Conservation (phyloP, 2,329 filamentous ascomycete genomes). For the Dendrostoma leiphaemia region DNA sequence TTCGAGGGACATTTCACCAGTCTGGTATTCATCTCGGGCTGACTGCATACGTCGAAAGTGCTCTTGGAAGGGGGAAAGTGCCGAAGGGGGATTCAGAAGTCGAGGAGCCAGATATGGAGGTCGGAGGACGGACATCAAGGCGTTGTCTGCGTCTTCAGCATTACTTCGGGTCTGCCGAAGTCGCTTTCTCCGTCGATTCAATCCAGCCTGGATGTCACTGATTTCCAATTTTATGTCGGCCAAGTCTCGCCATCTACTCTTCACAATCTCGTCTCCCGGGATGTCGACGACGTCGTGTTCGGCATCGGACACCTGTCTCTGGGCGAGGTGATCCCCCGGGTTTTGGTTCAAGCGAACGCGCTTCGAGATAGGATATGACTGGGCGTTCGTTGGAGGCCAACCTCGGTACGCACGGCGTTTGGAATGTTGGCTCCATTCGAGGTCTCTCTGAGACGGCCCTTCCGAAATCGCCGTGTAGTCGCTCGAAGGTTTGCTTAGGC, state of each 20-base stretch:
- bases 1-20: conserved; percentile 32
- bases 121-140: conserved; percentile 14
- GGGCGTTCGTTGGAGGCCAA: not conserved
- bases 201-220: not conserved
- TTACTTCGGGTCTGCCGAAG: not conserved
- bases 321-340: not conserved
- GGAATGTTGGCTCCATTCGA: not conserved
- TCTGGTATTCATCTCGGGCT: conserved; percentile 5
- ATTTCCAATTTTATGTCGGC: conserved; percentile 26
- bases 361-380: not conserved
- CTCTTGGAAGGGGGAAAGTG: not conserved
- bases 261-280: not conserved
- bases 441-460: not conserved
- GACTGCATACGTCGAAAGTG: conserved; percentile 13
- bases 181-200: not conserved
- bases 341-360: not conserved
- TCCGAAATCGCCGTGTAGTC: not conserved
- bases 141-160: conserved; percentile 13
- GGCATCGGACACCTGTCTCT: not conserved
- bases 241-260: conserved; percentile 16
- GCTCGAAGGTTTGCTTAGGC: not conserved
- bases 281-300: not conserved
- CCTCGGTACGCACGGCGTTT: not conserved
- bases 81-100: not conserved
- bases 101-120: not conserved